Conservation (phyloP, 345 rosid species). For the Cardamine chenopodiifolia region DNA sequence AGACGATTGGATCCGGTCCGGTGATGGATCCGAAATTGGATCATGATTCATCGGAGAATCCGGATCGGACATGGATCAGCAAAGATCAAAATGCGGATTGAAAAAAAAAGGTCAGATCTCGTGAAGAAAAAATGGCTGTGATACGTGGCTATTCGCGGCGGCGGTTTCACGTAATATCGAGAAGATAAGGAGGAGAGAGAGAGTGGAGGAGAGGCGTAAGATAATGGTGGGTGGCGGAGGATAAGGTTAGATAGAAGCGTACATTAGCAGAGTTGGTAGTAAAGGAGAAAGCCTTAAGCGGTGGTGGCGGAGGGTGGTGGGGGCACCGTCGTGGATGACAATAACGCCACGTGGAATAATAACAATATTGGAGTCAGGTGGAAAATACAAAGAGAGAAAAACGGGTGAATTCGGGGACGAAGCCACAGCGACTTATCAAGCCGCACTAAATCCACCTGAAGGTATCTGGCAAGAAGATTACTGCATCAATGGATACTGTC, state of each 20-base stretch:
- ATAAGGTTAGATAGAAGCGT: slow-evolving; percentile 37
- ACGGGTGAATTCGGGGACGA: slow-evolving; percentile 61
- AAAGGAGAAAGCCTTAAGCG: slow-evolving; percentile 17
- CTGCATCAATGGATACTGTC: slow-evolving; percentile 16
- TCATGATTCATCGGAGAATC: slow-evolving; percentile 45
- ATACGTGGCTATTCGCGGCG: slow-evolving; percentile 39
- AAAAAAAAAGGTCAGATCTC: slow-evolving; percentile 10
- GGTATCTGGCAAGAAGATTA: slow-evolving; percentile 49
- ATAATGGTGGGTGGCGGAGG: slow-evolving; percentile 39
- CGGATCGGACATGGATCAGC: slow-evolving; percentile 45
- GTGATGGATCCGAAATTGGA: slow-evolving; percentile 35
- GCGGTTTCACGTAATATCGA: slow-evolving; percentile 35
- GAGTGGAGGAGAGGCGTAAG: slow-evolving; percentile 38
- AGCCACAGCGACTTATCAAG: slow-evolving; percentile 46
- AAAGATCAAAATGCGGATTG: not conserved
- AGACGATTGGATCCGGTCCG: slow-evolving; percentile 29
- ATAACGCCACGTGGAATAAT: slow-evolving; percentile 43
- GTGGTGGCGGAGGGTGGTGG: slow-evolving; percentile 41
- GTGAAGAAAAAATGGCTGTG: slow-evolving; percentile 29
- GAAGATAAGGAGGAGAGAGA: slow-evolving; percentile 40
- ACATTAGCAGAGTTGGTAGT: slow-evolving; percentile 25
- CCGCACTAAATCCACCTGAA: slow-evolving; percentile 46
- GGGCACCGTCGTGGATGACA: slow-evolving; percentile 43
- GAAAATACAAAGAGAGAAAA: slow-evolving; percentile 47
- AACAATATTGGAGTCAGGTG: slow-evolving; percentile 13